Evolutionary conservation across 805 yeast species (phyloP).

Genomic region (Jamesozyma rosinii): DNA sequence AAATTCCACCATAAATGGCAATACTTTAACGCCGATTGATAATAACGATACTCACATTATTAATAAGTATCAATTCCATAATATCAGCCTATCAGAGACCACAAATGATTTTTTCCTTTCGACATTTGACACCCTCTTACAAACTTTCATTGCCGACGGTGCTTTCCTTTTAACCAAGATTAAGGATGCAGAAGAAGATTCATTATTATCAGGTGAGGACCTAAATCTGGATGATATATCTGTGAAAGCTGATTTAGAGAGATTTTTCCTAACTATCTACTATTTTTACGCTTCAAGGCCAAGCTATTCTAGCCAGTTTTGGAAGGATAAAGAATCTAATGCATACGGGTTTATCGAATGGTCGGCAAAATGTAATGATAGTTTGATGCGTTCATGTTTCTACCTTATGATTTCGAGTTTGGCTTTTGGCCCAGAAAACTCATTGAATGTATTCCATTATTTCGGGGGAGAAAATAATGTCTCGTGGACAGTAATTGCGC

Average conservation of each 20-base stretch:
- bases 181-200: slow-evolving; percentile 68
- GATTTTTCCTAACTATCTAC: slow-evolving; percentile 70
- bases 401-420: slow-evolving; percentile 71
- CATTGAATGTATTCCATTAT: slow-evolving; percentile 44
- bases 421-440: slow-evolving; percentile 48
- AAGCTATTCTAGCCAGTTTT: slow-evolving; percentile 48
- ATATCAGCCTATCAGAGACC: slow-evolving; percentile 19
- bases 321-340: slow-evolving; percentile 59
- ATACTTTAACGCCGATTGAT: neutral
- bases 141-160: slow-evolving; percentile 49
- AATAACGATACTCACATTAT: neutral
- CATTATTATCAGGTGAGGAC: slow-evolving; percentile 48
- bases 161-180: slow-evolving; percentile 59
- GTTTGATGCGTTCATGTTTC: slow-evolving; percentile 73
- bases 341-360: slow-evolving; percentile 76
- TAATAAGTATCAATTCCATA: slow-evolving; percentile 6
- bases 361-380: slow-evolving; percentile 77
- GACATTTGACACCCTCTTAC: slow-evolving; percentile 43
- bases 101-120: slow-evolving; percentile 31
- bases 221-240: slow-evolving; percentile 54
- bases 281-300: slow-evolving; percentile 59
- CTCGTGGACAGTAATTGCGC: slow-evolving; percentile 49
- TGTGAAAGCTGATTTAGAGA: slow-evolving; percentile 74
- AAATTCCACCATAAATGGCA: neutral
- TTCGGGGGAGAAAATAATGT: slow-evolving; percentile 34